A percentile compares a stretch with the other conserved stretches of the same genome.
phyloP scores from a whole-genome alignment of 208 protist genomes.

The Leishmania lainsoni region DNA sequence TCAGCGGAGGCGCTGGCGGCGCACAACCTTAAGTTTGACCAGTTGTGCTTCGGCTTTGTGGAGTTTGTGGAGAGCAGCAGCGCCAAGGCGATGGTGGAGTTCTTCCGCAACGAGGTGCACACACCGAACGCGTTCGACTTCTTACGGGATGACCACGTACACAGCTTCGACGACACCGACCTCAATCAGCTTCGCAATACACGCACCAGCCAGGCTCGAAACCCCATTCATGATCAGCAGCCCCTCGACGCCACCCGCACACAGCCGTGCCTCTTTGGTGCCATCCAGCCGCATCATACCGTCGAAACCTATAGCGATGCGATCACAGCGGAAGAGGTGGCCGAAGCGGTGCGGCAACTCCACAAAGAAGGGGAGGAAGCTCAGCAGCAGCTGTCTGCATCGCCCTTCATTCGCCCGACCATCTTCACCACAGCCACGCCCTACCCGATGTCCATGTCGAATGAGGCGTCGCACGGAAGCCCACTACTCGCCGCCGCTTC shows the following conservation, averaged over 20 bases:
- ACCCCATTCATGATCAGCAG: slow-evolving; percentile 77
- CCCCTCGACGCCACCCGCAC: slow-evolving; percentile 48
- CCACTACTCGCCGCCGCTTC: neutral
- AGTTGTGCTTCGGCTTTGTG: slow-evolving; percentile 78
- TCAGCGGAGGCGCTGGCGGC: slow-evolving; percentile 31
- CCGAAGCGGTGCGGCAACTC: slow-evolving; percentile 7
- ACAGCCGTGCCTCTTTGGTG: slow-evolving; percentile 22
- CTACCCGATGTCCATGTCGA: neutral
- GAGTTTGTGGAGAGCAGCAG: slow-evolving; percentile 64
- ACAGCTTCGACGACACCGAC: slow-evolving; percentile 33
- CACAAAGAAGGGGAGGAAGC: neutral
- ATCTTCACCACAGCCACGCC: slow-evolving; percentile 4
- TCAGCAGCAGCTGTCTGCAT: slow-evolving; percentile 8
- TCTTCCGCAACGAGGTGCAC: slow-evolving; percentile 76
- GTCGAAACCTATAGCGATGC: slow-evolving; percentile 23
- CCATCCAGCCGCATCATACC: slow-evolving; percentile 9
- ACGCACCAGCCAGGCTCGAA: slow-evolving; percentile 70
- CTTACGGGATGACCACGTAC: slow-evolving; percentile 25
- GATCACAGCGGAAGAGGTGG: slow-evolving; percentile 20
- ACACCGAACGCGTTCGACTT: slow-evolving; percentile 55
- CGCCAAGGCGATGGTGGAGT: slow-evolving; percentile 80
- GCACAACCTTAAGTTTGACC: slow-evolving; percentile 27
- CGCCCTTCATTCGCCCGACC: neutral
- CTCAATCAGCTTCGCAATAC: slow-evolving; percentile 48
- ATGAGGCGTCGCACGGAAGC: neutral